A percentile compares a stretch with the other conserved stretches of the same genome.
These are phyloP conservation scores for Dactylellina cionopaga DNA, from an alignment of 2,329 filamentous ascomycete species.

Conservation along the genomic window DNA sequence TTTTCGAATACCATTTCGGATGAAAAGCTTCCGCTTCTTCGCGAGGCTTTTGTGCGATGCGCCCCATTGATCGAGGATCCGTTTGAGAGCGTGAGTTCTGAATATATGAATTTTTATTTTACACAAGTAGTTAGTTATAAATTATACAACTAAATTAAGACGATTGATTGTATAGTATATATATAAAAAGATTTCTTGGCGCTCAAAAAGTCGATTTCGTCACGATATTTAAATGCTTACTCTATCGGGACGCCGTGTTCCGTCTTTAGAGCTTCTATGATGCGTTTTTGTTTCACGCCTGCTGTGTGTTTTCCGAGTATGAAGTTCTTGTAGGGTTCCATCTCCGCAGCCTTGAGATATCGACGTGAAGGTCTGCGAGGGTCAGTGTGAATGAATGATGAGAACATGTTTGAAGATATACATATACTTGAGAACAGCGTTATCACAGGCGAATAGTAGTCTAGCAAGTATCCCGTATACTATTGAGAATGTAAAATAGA, in stretches of 20 bases:
- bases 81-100: constrained; percentile 15
- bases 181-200: not conserved
- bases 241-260: not conserved
- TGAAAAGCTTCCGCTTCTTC: constrained; percentile 9
- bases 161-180: no score
- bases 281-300: constrained; percentile 7
- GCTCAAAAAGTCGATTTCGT: no score
- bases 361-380: not conserved
- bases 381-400: no score
- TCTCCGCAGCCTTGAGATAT: constrained; percentile 4
- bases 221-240: not conserved
- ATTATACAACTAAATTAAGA: no score
- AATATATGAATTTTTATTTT: no score
- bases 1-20: not conserved
- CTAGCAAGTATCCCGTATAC: no score
- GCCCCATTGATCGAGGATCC: constrained; percentile 9
- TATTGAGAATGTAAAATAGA: no score
- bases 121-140: no score
- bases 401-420: no score
- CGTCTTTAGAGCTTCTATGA: not conserved
- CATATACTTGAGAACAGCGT: no score
- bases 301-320: not conserved
- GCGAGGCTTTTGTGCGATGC: constrained; percentile 19
- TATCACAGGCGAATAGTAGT: no score
- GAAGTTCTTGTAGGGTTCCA: constrained; percentile 5